phyloP scores from a whole-genome alignment of 805 yeast species.

The Kodamaea laetipori region DNA sequence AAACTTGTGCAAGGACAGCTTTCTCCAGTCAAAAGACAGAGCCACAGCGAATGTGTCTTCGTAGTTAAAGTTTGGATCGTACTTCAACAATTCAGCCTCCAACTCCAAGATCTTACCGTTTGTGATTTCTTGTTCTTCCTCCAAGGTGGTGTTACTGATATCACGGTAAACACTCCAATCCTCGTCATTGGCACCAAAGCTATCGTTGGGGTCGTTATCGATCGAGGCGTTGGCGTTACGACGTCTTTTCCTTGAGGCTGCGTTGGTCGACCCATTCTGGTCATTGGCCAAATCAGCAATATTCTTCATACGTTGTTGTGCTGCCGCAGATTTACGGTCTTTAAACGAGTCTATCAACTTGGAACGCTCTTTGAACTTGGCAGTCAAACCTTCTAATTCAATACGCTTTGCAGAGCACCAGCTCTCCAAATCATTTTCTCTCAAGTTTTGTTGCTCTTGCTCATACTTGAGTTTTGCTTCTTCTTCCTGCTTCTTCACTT shows the following conservation, averaged over 20 bases:
- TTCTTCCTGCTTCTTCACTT: constrained; percentile 70
- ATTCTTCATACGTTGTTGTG: constrained; percentile 89
- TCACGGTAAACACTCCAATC: constrained; percentile 94
- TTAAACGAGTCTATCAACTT: constrained; percentile 75
- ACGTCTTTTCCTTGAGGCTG: constrained; percentile 49
- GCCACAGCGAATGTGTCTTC: constrained; percentile 81
- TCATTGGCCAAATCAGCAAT: constrained; percentile 85
- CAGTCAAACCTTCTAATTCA: constrained; percentile 60
- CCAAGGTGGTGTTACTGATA: constrained; percentile 72
- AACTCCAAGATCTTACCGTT: constrained; percentile 57
- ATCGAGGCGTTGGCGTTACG: constrained; percentile 60
- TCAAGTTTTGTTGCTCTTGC: constrained; percentile 72
- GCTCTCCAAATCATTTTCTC: constrained; percentile 67
- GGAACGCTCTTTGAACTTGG: constrained; percentile 62
- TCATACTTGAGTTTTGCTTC: constrained; percentile 61
- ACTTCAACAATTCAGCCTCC: constrained; percentile 75
- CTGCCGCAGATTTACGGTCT: constrained; percentile 87
- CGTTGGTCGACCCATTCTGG: constrained; percentile 51
- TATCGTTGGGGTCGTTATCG: constrained; percentile 90
- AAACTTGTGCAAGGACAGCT: constrained; percentile 76
- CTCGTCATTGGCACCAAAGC: constrained; percentile 92
- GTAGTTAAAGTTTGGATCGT: constrained; percentile 81
- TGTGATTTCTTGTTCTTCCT: constrained; percentile 78
- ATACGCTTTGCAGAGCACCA: constrained; percentile 79
- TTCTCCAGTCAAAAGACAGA: constrained; percentile 77